Evolutionary conservation across 768 basidiomycete genomes (phyloP), one percentile per base, ranked within the genome.

Genomic region (Hypsizygus marmoreus): DNA sequence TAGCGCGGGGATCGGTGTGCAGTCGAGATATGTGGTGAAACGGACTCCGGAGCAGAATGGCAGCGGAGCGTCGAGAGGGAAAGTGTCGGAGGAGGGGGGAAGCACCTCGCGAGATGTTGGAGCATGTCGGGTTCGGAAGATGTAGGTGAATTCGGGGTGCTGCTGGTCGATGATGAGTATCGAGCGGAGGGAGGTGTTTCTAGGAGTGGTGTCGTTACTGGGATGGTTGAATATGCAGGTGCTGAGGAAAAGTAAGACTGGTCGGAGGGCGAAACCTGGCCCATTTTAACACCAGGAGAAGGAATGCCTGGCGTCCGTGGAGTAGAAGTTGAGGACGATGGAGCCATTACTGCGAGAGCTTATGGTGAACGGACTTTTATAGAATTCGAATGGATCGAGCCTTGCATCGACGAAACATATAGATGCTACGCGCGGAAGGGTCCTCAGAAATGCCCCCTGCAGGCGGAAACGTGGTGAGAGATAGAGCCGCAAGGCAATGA

Each of bases 71-170:
- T 37, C 12, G 61, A 43, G 8, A 56, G 54, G 9, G 57, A 58
- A 25, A 57, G 45, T 16, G 58, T 44, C 2, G 65, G 60, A 4
- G 65, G 62, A 8, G 59, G 47, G 3, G 67, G 67, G 32, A 66
- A 54, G 25, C 54, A 60, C 40, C 61, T 48, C 13, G 65, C 59
- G 36, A 67, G 61, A 37, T 57, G 59, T 26, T 59, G 56, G 11
- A 67, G 54, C 51, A 55, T 65, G 50, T 56, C 54, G 17, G 45
- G 47, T 14, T 51, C 43, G 12, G 40, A 6, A 5, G 29, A 43
- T 6, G 33, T 20, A 31, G 43, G 42, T 16, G 19, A 32, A 20
- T 19, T 40, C 48, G 22, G 29, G 31, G 17, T 40, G 19, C 11
- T 23, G 13, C 16, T 26, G 23, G 12, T 31, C 10, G 20, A 20